Evolutionary conservation across 2,329 filamentous ascomycete species (phyloP), one percentile per base, ranked within the genome.

Genomic region (Calycina herbarum): DNA sequence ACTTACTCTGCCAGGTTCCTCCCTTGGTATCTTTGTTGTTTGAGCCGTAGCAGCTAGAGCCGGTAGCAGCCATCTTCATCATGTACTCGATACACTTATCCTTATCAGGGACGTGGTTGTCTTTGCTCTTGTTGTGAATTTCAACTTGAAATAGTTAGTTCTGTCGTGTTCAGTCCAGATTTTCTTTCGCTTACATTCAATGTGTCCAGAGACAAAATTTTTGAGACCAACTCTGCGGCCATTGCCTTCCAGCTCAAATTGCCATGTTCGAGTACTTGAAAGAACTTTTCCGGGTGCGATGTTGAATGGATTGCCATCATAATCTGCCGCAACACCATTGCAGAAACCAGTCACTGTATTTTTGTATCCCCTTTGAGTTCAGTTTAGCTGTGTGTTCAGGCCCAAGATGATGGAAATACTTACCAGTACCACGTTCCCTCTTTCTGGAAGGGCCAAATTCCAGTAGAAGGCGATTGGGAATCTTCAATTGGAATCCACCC

Each of bases 11-110:
- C 15, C 35, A 59, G 42, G 57, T 38, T 38, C 57, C 57, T 57
- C 57, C 57, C 57, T 59, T 59, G 24, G 57, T 59, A 59, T 59
- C 57, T 15, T 40, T 59, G 31, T 59, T 59, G 31, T 59, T 59
- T 3, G 13, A 20, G 7, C 57, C 57, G 40, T 59, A 59, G 35
- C 57, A 59, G 15, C 35, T 59, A 13, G 20, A 35, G 20, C 5
- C n/a, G 11, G 31, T 59, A 2, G 31, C 35, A 20, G 57, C 57
- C 57, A 59, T 45, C 33, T 59, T 38, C 57, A 59, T 59, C 31
- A 59, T 24, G 35, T 59, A 59, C 17, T 59, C 35, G 31, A 27
- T 59, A 6, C 57, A 59, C 29, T 59, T 40, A n/a, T 42, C 57
- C 33, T 59, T 24, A 17, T 59, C 35, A 27, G 57, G 57, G n/a